These are phyloP conservation scores for Penicillium lividum DNA, from an alignment of 495 filamentous ascomycete species.

Conservation along the genomic window DNA sequence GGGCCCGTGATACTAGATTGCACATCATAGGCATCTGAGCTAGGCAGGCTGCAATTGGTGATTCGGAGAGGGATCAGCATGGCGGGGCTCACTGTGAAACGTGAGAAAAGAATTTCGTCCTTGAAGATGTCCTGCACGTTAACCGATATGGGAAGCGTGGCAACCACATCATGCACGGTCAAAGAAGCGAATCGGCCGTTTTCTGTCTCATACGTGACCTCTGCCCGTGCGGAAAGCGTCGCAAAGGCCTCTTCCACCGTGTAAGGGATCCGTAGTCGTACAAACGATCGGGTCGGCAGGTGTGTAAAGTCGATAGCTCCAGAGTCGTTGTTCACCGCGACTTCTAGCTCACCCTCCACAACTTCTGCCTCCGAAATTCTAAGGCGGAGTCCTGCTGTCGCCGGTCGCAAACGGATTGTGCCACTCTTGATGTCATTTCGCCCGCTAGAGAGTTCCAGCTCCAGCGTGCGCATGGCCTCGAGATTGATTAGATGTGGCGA, in stretches of 20 bases:
- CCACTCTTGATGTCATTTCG: slow-evolving; percentile 71
- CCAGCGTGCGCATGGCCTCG: slow-evolving; percentile 71
- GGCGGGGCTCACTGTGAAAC: slow-evolving; percentile 84
- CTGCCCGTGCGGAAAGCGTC: slow-evolving; percentile 71
- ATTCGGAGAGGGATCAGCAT: slow-evolving; percentile 72
- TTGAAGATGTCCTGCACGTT: slow-evolving; percentile 98
- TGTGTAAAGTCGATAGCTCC: slow-evolving; percentile 66
- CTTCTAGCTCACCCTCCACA: slow-evolving; percentile 52
- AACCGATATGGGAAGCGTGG: slow-evolving; percentile 82
- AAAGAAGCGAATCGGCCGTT: slow-evolving; percentile 69
- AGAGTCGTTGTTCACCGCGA: slow-evolving; percentile 59
- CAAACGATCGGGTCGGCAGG: slow-evolving; percentile 49
- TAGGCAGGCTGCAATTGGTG: slow-evolving; percentile 65
- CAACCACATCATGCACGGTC: slow-evolving; percentile 60
- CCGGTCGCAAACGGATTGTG: slow-evolving; percentile 73
- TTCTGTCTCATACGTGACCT: slow-evolving; percentile 75
- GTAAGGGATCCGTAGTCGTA: slow-evolving; percentile 73
- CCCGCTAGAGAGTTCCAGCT: slow-evolving; percentile 72
- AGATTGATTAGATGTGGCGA: slow-evolving; percentile 61
- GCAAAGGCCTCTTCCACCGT: slow-evolving; percentile 76
- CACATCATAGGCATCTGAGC: slow-evolving; percentile 68
- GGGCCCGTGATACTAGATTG: slow-evolving; percentile 56
- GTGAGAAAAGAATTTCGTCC: slow-evolving; percentile 74
- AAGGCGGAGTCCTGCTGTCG: slow-evolving; percentile 84
- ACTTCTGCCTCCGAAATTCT: slow-evolving; percentile 69